A percentile compares a stretch with the other conserved stretches of the same genome.
Conservation (phyloP, 1,284 basidiomycete genomes). For the Leccinum pachyderme region DNA sequence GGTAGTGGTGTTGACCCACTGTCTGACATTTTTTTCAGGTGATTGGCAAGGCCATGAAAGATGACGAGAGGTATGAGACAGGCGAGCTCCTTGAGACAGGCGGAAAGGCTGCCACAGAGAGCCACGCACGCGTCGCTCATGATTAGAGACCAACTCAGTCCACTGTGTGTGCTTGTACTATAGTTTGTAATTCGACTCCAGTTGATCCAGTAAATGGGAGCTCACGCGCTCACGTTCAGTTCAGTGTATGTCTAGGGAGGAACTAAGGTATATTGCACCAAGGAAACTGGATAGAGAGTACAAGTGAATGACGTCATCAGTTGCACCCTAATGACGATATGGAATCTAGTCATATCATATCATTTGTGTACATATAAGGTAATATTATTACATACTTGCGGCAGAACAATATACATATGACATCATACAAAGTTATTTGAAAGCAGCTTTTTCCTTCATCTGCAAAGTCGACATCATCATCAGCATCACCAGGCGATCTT, state of each 20-base stretch:
- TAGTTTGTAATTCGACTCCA: background rate
- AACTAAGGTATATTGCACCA: too few relatives aligned
- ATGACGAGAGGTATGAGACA: constrained; percentile 47
- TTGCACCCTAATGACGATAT: background rate
- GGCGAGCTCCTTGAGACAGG: constrained; percentile 55
- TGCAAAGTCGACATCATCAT: background rate
- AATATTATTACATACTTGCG: too few relatives aligned
- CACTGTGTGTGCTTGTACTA: background rate
- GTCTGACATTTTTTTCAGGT: constrained; percentile 32
- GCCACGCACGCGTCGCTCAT: constrained; percentile 29
- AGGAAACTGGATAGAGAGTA: too few relatives aligned
- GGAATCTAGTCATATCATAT: background rate
- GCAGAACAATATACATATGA: background rate
- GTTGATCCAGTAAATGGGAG: background rate
- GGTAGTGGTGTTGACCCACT: background rate
- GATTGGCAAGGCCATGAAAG: constrained; percentile 46
- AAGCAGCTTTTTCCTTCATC: background rate
- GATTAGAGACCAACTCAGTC: constrained; percentile 29
- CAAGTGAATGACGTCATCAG: background rate
- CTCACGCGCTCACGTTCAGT: background rate
- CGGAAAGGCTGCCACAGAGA: constrained; percentile 47
- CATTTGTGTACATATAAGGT: too few relatives aligned
- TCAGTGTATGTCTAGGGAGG: too few relatives aligned
- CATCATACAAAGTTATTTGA: background rate
- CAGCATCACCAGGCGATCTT: constrained; percentile 32